A percentile compares a stretch with the other conserved stretches of the same genome.
These are phyloP conservation scores for Apiosordaria backusii DNA, from an alignment of 495 filamentous ascomycete genomes.

Conservation along the genomic window DNA sequence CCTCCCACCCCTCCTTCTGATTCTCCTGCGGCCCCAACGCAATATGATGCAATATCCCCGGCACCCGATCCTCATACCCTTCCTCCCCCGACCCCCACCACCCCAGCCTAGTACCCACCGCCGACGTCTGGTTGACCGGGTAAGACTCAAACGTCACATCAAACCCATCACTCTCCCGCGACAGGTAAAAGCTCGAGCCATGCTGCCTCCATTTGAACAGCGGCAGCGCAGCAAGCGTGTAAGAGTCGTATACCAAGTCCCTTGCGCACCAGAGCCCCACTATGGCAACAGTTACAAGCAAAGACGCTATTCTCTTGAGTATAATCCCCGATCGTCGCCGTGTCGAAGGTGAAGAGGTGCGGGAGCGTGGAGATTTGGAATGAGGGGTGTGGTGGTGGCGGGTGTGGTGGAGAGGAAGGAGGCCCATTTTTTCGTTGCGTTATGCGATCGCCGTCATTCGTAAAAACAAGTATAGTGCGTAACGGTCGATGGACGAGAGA, in stretches of 20 bases:
- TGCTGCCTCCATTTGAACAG: conserved; percentile 27
- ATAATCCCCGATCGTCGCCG: neutral
- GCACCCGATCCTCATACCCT: conserved; percentile 32
- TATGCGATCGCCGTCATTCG: neutral
- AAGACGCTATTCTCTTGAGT: neutral
- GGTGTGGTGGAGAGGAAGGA: neutral
- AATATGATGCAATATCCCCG: conserved; percentile 41
- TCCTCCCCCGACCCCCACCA: conserved; percentile 31
- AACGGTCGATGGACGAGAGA: neutral
- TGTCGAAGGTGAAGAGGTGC: neutral
- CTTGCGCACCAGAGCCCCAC: conserved; percentile 12
- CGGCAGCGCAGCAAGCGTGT: conserved; percentile 32
- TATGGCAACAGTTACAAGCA: conserved; percentile 1
- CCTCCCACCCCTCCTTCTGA: conserved; percentile 30
- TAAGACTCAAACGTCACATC: conserved; percentile 42
- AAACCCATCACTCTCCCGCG: conserved; percentile 31
- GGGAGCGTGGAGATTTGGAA: neutral
- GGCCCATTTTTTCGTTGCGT: neutral
- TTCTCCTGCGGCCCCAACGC: conserved; percentile 27
- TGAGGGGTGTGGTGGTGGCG: neutral
- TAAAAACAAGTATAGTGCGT: neutral
- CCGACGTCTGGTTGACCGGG: conserved; percentile 27
- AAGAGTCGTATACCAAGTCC: conserved; percentile 23
- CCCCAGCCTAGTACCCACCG: conserved; percentile 28
- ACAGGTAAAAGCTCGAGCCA: conserved; percentile 29